Percentiles rank a stretch among this genome's conserved stretches.
phyloP scores from a whole-genome alignment of 192 early-diverging fungal species.

The Podila clonocystis region DNA sequence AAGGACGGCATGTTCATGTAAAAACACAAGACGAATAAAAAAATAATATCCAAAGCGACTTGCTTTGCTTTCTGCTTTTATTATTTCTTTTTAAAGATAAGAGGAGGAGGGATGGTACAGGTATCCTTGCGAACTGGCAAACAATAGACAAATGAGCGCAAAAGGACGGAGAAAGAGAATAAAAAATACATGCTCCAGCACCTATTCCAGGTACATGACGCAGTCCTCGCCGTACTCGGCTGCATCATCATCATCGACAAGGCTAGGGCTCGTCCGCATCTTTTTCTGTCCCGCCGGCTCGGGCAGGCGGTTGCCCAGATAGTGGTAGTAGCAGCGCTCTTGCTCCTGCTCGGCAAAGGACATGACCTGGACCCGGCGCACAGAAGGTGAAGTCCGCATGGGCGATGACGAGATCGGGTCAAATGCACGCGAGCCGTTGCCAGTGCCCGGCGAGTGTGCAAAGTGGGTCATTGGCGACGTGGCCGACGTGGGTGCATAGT shows the following conservation, averaged over 20 bases:
- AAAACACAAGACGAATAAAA: not conserved
- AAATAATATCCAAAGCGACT: not conserved
- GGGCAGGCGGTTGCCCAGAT: conserved; percentile 26
- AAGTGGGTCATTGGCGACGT: not conserved
- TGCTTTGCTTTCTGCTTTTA: not conserved
- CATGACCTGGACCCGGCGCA: conserved; percentile 23
- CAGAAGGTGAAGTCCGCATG: conserved; percentile 17
- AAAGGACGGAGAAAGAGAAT: conserved; percentile 1
- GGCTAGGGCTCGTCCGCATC: conserved; percentile 21
- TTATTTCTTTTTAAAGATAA: not conserved
- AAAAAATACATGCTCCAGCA: not conserved
- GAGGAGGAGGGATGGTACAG: not conserved
- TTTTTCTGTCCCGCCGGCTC: conserved; percentile 40
- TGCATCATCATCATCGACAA: conserved; percentile 21
- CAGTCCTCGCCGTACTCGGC: conserved; percentile 41
- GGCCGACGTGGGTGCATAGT: not conserved
- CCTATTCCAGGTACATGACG: conserved; percentile 39
- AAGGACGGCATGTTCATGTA: conserved; percentile 39
- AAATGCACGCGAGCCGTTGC: not conserved
- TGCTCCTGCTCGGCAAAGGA: conserved; percentile 41
- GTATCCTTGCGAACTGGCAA: not conserved
- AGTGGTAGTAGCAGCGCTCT: conserved; percentile 40
- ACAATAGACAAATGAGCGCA: not conserved
- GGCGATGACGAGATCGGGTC: conserved; percentile 6
- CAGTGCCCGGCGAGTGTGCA: not conserved